Evolutionary conservation across 257 asterid species (phyloP).

Genomic region (Salvia rosmarinus): DNA sequence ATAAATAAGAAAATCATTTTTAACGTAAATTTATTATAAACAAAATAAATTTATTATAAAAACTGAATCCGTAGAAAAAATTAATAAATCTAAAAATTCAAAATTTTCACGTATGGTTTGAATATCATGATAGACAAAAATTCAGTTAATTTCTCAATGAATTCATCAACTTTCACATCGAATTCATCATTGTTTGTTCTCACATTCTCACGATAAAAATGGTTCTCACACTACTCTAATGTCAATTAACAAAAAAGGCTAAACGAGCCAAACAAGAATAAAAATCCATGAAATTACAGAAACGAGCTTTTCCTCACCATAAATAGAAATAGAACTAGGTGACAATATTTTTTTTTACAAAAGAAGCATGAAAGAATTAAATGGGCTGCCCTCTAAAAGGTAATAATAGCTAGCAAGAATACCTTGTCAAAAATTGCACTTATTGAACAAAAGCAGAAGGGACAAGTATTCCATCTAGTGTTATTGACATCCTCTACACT

Average conservation of each 20-base stretch:
- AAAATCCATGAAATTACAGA: conserved; percentile 18
- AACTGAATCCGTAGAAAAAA: no score
- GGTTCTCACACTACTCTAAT: no score
- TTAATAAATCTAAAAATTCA: no score
- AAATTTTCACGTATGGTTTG: no score
- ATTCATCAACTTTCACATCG: no score
- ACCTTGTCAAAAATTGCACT: conserved; percentile 14
- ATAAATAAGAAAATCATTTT: no score
- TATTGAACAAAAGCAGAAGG: conserved; percentile 22
- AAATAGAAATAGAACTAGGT: conserved; percentile 20
- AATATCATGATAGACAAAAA: no score
- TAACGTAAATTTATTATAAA: no score
- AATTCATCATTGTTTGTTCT: no score
- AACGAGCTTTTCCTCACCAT: conserved; percentile 12
- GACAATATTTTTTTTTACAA: conserved; percentile 22
- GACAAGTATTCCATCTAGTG: conserved; percentile 29
- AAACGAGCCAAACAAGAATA: not conserved
- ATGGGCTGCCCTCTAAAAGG: conserved; percentile 37
- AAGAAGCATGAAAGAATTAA: conserved; percentile 42
- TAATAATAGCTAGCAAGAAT: conserved; percentile 20
- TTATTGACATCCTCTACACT: conserved; percentile 45
- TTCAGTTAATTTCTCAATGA: no score
- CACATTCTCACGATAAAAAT: no score
- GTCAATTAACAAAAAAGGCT: not conserved
- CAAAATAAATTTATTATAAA: no score